A percentile compares a stretch with the other conserved stretches of the same genome.
phyloP scores from a whole-genome alignment of 176 grass and related monocot genomes.

The Triticum timopheevii region DNA sequence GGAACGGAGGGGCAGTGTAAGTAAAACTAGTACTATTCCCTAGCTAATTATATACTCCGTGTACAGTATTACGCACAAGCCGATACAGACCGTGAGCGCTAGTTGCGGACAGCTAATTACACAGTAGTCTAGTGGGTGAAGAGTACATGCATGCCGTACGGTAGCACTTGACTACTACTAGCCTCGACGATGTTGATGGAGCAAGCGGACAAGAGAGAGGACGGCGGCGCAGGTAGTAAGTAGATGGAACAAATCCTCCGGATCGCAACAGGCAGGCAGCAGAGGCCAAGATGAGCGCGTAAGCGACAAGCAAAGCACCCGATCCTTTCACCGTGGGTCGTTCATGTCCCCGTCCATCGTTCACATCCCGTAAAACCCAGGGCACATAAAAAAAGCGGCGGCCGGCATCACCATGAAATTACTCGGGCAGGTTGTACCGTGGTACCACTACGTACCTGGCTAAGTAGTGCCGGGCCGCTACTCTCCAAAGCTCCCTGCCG shows the following conservation, averaged over 20 bases:
- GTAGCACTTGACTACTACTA: constrained; percentile 6
- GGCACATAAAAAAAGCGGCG: neutral
- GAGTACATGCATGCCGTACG: constrained; percentile 17
- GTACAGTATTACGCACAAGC: neutral
- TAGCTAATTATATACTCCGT: too few relatives aligned
- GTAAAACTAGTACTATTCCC: too few relatives aligned
- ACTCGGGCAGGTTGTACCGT: neutral
- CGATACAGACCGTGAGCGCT: neutral
- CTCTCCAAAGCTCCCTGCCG: neutral
- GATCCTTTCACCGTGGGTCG: neutral
- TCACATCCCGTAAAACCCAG: neutral
- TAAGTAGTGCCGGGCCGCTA: constrained; percentile 16
- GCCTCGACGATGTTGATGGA: neutral
- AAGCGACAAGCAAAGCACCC: neutral
- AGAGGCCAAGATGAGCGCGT: neutral
- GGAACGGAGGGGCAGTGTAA: too few relatives aligned
- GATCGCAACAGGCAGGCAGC: too few relatives aligned
- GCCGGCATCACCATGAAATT: neutral
- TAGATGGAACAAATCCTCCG: neutral
- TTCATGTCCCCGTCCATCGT: constrained; percentile 4
- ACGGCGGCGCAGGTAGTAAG: neutral
- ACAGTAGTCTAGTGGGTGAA: neutral
- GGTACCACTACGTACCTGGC: constrained; percentile 15
- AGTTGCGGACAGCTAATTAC: constrained; percentile 37
- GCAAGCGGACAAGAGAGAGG: neutral